These are phyloP conservation scores for Calamus simplicifolius DNA, from an alignment of 176 grass and related monocot genomes.

Conservation along the genomic window DNA sequence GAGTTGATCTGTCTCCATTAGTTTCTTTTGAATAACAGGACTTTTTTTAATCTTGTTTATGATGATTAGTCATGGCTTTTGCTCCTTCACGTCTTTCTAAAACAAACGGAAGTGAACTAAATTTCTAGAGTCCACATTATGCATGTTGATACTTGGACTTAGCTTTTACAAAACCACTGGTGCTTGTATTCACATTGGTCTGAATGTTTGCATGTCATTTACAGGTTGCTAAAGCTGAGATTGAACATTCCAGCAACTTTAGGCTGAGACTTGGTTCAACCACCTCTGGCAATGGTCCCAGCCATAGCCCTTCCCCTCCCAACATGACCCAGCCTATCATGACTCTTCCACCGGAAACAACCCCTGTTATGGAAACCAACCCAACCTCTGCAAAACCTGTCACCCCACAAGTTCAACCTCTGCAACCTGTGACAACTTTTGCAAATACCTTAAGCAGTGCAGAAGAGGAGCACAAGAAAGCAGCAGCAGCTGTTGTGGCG, in stretches of 20 bases:
- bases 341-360: slow-evolving; percentile 31
- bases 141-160: too few species aligned
- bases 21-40: too few species aligned
- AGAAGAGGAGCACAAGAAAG: slow-evolving; percentile 58
- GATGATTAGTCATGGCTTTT: too few species aligned
- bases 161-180: too few species aligned
- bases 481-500: slow-evolving; percentile 83
- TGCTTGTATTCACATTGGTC: too few species aligned
- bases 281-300: slow-evolving; percentile 8
- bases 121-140: too few species aligned
- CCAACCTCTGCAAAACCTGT: slow-evolving; percentile 5
- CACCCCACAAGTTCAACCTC: slow-evolving; percentile 29
- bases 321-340: slow-evolving; percentile 1
- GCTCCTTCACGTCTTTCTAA: too few species aligned
- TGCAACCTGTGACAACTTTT: slow-evolving; percentile 32
- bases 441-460: slow-evolving; percentile 19
- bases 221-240: slow-evolving; percentile 45
- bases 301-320: slow-evolving; percentile 5
- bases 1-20: too few species aligned
- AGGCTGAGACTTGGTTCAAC: slow-evolving; percentile 24
- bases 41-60: too few species aligned
- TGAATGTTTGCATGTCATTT: slow-evolving; percentile 4
- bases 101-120: too few species aligned
- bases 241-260: slow-evolving; percentile 28
- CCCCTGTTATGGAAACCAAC: slow-evolving; percentile 12